Base-by-base conservation (phyloP, 306 rosid genomes). In the Fragaria iinumae region DNA sequence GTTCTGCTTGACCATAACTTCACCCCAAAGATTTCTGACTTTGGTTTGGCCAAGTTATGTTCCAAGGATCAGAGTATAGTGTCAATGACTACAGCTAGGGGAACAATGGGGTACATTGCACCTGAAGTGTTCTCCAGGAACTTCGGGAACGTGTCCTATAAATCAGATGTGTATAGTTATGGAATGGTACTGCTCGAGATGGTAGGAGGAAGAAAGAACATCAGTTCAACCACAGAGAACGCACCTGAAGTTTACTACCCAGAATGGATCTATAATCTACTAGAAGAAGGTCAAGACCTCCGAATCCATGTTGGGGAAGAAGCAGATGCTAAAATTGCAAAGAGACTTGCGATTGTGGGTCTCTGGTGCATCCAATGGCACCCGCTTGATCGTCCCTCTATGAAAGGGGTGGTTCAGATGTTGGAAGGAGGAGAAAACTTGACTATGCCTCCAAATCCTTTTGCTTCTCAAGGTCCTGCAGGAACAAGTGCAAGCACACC, bases 131-230 rank as follows among this genome's bases (percentile, higher is more conserved):
- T 60, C 66, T 60, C 66, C 8, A 60, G 66, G 0, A 60, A 25
- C 38, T 60, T 60, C 3, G 66, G 66, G 2, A 60, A 60, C 11
- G 66, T 60, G 18, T 60, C 66, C 38, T 60, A 60, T 5, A 60
- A 60, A 38, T 60, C 66, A 5, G 90, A 86, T 73, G 82, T 82
- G 4, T 76, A 72, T 65, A 14, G 39, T 56, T 86, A 75, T 65
- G 86, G 86, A 7, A 83, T 83, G 76, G 14, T 83, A 50, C 18
- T 83, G 67, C 81, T 86, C 13, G 85, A 86, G 70, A 80, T 76
- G 48, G 70, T 83, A 8, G 60, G 60, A 20, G 25, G 60, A 2
- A 55, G 27, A n/a, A 55, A 55, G 60, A 55, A 55, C 25, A 55
- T 55, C 4, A 8, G 60, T 55, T n/a, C 60, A 20, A 20, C 25